Evolutionary conservation across 192 early-diverging fungal species (phyloP), one percentile per base, ranked within the genome.

Genomic region (Gaertneriomyces semiglobifer): DNA sequence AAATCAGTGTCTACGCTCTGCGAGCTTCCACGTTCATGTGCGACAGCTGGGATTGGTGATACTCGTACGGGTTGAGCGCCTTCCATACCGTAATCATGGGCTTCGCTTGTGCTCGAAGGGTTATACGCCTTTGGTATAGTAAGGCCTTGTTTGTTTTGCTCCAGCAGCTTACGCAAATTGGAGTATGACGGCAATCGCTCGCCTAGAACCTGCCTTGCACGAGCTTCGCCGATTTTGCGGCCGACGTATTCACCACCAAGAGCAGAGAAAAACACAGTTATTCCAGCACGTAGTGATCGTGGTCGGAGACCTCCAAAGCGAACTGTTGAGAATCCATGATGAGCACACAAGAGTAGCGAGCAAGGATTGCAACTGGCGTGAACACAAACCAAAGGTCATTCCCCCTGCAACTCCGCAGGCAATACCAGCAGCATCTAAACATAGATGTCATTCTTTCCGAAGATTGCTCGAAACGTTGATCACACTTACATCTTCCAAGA

Each of bases 191-290:
- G 68, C 42, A 70, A 47, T n/a, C 20, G 38, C 5, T 7, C 45
- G 46, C 40, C 52, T n/a, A 70, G 68, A 5, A 53, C 16, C 11
- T 40, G 41, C 33, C 54, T 5, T 43, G 68, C 68, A 7, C 54
- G 59, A 19, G 60, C 60, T n/a, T 55, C 60, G 4, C 68, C 68
- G 4, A 42, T 41, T 45, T 63, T 62, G 2, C 68, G 68, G 8
- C 68, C 68, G 41, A 70, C 18, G 16, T 56, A 7, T 42, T 70
- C 68, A 18, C 68, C 68, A 9, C 60, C 41, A 6, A 63, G 38
- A 12, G 54, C 20, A 5, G 52, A 47, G n/a, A 44, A 59, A 8
- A 20, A 38, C 6, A 70, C 20, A 14, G 63, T 48, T 14, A 43
- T 18, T 6, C 53, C 10, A 12, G 40, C 68, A 6, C 50, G 68